Conservation (phyloP, 2,329 filamentous ascomycete genomes). For the Hypomyces perniciosus region DNA sequence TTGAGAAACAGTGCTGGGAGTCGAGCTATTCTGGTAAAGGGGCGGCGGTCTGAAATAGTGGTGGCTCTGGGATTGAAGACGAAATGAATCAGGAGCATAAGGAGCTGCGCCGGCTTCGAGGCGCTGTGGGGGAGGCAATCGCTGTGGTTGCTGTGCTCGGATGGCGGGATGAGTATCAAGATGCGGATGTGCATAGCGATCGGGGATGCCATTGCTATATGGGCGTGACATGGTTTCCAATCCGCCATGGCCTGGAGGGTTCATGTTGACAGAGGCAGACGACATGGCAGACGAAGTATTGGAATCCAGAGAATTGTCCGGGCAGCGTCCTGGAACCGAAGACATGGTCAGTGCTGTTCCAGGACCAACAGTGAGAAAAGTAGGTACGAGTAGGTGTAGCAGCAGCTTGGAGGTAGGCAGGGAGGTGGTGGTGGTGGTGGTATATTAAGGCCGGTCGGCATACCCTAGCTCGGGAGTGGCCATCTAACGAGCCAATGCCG, state of each 20-base stretch:
- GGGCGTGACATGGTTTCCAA: constrained; percentile 21
- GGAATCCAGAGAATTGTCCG: constrained; percentile 10
- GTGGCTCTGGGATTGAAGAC: constrained; percentile 11
- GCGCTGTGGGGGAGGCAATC: constrained; percentile 18
- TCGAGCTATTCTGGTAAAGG: not conserved
- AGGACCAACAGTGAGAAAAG: not conserved
- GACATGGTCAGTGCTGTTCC: constrained; percentile 13
- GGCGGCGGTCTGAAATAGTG: constrained; percentile 1
- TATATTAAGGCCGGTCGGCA: constrained; percentile 10
- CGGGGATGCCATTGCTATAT: constrained; percentile 18
- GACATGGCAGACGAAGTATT: constrained; percentile 17
- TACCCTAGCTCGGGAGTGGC: constrained; percentile 14
- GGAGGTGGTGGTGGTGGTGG: not conserved
- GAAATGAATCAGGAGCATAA: constrained; percentile 10
- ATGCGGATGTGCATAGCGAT: constrained; percentile 14
- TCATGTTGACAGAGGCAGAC: constrained; percentile 16
- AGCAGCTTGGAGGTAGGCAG: not conserved
- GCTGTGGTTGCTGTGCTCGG: constrained; percentile 22
- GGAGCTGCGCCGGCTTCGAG: constrained; percentile 15
- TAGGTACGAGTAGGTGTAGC: not conserved
- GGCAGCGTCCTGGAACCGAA: constrained; percentile 10
- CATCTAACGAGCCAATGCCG: constrained; percentile 15
- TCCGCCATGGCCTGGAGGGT: constrained; percentile 12
- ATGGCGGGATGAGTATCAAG: constrained; percentile 21
- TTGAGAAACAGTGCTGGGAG: not conserved